Conservation (phyloP, 2,329 filamentous ascomycete species). For the Tolypocladium endophyticum region DNA sequence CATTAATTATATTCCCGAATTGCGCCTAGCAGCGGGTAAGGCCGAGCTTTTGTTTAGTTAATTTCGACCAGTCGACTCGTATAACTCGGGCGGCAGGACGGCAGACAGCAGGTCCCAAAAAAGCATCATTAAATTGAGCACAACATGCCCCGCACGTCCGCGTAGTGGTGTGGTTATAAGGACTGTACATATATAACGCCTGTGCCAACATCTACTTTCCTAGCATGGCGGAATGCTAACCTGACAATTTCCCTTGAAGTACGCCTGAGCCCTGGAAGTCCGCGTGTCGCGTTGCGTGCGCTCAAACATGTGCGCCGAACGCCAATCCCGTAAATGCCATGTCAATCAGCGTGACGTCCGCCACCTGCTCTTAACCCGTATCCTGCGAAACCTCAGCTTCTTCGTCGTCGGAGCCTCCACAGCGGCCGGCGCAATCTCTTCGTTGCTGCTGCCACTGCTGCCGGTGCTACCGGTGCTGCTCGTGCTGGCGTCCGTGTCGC, state of each 20-base stretch:
- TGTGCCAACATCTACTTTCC: background rate
- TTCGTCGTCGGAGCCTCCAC: background rate
- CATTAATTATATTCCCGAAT: background rate
- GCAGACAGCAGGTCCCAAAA: background rate
- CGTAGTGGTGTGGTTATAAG: background rate
- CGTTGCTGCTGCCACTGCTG: conserved; percentile 5
- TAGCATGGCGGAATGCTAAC: background rate
- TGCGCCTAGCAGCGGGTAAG: too few species aligned
- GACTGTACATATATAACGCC: background rate
- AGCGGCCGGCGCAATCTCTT: background rate
- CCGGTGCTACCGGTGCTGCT: conserved; percentile 7
- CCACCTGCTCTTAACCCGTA: background rate
- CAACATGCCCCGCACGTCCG: background rate
- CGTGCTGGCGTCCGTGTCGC: background rate
- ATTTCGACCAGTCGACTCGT: background rate
- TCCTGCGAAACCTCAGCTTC: conserved; percentile 1
- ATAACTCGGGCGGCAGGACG: background rate
- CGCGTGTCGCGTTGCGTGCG: background rate
- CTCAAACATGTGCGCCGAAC: background rate
- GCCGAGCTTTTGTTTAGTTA: too few species aligned
- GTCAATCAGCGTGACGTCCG: background rate
- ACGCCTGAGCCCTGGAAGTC: background rate
- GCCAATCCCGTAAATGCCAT: background rate
- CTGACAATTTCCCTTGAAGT: background rate
- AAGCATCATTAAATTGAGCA: background rate